A percentile compares a stretch with the other conserved stretches of the same genome.
Conservation (phyloP, 257 asterid genomes). For the Capsicum chinense region DNA sequence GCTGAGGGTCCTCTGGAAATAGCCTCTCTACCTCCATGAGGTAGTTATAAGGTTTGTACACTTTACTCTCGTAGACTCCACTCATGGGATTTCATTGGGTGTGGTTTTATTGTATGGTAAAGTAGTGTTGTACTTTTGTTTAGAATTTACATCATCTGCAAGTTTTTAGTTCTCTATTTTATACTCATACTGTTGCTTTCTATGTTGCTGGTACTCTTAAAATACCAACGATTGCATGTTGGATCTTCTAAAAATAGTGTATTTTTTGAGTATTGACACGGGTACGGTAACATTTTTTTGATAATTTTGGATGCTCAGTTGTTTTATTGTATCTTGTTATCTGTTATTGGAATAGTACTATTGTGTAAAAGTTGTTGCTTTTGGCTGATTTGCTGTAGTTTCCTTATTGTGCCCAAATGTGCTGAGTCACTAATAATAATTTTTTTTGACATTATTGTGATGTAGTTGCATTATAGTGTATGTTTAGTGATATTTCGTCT, state of each 20-base stretch:
- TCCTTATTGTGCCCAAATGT: background rate
- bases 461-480: background rate
- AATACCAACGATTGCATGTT: background rate
- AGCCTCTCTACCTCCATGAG: background rate
- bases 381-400: slow-evolving; percentile 8
- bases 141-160: slow-evolving; percentile 8
- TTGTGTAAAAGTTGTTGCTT: background rate
- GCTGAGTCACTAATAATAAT: background rate
- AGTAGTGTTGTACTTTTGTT: background rate
- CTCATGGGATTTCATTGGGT: no score
- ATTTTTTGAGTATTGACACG: background rate
- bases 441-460: background rate
- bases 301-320: background rate
- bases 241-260: background rate
- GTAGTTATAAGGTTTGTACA: background rate
- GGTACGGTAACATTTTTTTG: background rate
- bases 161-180: background rate
- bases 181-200: background rate
- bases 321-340: slow-evolving; percentile 8
- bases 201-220: background rate
- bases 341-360: background rate
- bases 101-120: background rate
- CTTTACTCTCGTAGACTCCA: no score
- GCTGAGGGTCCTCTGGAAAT: background rate
- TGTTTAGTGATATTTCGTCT: background rate